A percentile compares a stretch with the other conserved stretches of the same genome.
phyloP scores from a whole-genome alignment of 2,329 filamentous ascomycete species.

The Aspergillus sp. region DNA sequence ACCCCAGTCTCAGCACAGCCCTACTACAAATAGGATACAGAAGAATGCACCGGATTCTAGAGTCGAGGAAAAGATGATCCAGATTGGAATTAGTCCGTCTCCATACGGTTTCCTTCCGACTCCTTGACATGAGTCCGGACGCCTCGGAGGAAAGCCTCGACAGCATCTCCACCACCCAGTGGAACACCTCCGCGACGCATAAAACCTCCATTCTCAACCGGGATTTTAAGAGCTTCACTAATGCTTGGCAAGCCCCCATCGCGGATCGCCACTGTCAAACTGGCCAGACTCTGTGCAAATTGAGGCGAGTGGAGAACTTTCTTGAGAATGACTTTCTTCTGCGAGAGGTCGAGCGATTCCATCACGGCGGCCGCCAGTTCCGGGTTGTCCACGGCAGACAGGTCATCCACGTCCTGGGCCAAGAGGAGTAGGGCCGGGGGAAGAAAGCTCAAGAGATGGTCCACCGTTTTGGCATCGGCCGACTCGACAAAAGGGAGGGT shows the following conservation, averaged over 20 bases:
- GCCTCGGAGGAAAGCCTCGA: constrained; percentile 87
- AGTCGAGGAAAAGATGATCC: background rate
- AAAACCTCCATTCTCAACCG: constrained; percentile 80
- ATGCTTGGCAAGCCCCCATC: constrained; percentile 90
- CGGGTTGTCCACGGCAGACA: constrained; percentile 62
- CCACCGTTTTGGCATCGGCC: constrained; percentile 61
- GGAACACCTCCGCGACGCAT: constrained; percentile 76
- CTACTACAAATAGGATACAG: background rate
- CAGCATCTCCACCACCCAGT: constrained; percentile 80
- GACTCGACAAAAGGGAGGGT: constrained; percentile 76
- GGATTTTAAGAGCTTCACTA: constrained; percentile 77
- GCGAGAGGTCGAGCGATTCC: constrained; percentile 65
- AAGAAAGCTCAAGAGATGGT: constrained; percentile 73
- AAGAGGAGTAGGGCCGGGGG: constrained; percentile 77
- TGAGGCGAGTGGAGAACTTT: constrained; percentile 86
- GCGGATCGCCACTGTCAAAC: constrained; percentile 79
- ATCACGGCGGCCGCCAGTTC: constrained; percentile 71
- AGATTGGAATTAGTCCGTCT: constrained; percentile 35
- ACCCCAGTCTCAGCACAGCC: background rate
- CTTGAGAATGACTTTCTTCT: constrained; percentile 78
- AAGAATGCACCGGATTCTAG: background rate
- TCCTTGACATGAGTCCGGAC: constrained; percentile 76
- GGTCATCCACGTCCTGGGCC: constrained; percentile 63
- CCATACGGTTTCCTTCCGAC: constrained; percentile 39
- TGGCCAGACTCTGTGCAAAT: constrained; percentile 80